phyloP scores from a whole-genome alignment of 768 basidiomycete species.

The Suillus alpinus region DNA sequence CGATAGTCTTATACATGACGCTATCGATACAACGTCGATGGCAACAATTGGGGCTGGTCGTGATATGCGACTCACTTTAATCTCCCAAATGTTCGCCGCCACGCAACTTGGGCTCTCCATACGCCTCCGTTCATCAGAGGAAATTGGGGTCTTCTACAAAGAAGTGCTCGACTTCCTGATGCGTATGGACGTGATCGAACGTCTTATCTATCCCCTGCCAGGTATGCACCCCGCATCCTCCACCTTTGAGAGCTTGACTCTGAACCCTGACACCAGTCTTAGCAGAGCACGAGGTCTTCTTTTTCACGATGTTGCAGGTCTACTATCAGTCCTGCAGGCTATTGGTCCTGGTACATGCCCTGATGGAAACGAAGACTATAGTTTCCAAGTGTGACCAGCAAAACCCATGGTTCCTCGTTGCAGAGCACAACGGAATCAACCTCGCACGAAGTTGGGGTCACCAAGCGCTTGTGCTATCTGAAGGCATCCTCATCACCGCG shows the following conservation, averaged over 20 bases:
- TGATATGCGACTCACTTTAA: constrained; percentile 37
- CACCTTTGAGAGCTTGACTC: constrained; percentile 10
- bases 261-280: constrained; percentile 35
- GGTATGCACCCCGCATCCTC: constrained; percentile 22
- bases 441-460: constrained; percentile 36
- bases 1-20: constrained; percentile 26
- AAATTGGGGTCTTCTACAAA: constrained; percentile 33
- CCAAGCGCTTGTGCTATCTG: constrained; percentile 36
- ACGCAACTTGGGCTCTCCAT: constrained; percentile 32
- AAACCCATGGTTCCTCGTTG: constrained; percentile 31
- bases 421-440: constrained; percentile 33
- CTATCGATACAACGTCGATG: constrained; percentile 27
- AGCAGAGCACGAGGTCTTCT: constrained; percentile 39
- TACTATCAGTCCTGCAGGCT: constrained; percentile 41
- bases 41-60: constrained; percentile 22
- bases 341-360: constrained; percentile 36
- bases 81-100: constrained; percentile 33
- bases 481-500: constrained; percentile 33
- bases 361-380: constrained; percentile 22
- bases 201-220: constrained; percentile 36
- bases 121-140: constrained; percentile 23
- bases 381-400: constrained; percentile 16
- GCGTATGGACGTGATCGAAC: constrained; percentile 35
- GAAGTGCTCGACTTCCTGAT: constrained; percentile 30
- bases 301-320: constrained; percentile 40